Evolutionary conservation across 108 stramenopile species (phyloP).

Genomic region (Epipyxis sp.): DNA sequence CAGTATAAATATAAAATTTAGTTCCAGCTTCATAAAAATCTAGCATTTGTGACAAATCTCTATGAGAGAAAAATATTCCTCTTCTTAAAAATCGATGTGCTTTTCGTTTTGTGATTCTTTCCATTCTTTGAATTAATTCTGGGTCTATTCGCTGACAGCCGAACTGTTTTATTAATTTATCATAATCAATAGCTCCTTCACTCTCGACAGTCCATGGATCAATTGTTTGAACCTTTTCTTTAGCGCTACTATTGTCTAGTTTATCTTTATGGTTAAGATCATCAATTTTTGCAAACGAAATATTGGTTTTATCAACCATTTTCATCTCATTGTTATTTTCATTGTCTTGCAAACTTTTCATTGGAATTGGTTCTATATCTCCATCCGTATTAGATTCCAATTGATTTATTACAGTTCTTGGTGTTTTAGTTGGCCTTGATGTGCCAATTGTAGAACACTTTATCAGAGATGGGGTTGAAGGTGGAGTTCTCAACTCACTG

Average conservation of each 20-base stretch:
- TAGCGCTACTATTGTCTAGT: no score
- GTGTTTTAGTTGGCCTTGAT: neutral
- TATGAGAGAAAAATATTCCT: constrained; percentile 96
- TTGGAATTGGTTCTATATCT: neutral
- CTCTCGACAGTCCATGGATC: constrained; percentile 34
- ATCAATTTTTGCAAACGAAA: neutral
- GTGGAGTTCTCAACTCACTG: neutral
- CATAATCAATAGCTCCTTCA: constrained; percentile 76
- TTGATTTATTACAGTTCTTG: no score
- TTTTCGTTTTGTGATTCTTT: constrained; percentile 63
- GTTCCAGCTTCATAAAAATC: constrained; percentile 51
- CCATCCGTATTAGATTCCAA: neutral
- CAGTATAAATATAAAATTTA: constrained; percentile 96
- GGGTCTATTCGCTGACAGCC: constrained; percentile 76
- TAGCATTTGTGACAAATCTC: constrained; percentile 70
- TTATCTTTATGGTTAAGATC: no score
- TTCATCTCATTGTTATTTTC: neutral
- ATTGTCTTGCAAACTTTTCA: constrained; percentile 3
- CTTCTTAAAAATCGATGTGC: constrained; percentile 89
- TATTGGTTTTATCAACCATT: neutral
- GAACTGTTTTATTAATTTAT: constrained; percentile 84
- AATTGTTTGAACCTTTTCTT: neutral
- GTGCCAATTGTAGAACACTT: neutral
- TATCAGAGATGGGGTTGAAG: neutral
- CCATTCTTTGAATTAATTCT: constrained; percentile 68